phyloP scores from a whole-genome alignment of 805 yeast genomes.

The Debaryomyces castellii region DNA sequence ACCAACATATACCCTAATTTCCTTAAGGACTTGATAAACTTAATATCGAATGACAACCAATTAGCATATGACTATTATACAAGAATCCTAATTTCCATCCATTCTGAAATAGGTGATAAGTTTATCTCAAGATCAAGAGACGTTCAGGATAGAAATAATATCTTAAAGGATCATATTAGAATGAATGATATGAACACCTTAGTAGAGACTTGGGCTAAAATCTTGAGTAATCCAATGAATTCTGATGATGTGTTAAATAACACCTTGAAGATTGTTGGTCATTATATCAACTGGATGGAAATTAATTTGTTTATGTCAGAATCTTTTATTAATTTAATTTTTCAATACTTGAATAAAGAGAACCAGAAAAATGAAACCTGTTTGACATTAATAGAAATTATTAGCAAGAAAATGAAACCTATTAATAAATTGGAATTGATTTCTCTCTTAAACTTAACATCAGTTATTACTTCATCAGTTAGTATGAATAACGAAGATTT shows the following conservation, averaged over 20 bases:
- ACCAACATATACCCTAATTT: slow-evolving; percentile 30
- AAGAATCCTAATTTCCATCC: slow-evolving; percentile 72
- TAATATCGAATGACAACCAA: slow-evolving; percentile 17
- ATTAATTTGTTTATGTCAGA: slow-evolving; percentile 67
- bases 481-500: slow-evolving; percentile 44
- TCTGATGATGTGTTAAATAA: slow-evolving; percentile 52
- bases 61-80: slow-evolving; percentile 68
- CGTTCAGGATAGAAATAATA: slow-evolving; percentile 61
- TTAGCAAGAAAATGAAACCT: slow-evolving; percentile 78
- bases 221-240: slow-evolving; percentile 36
- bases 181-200: slow-evolving; percentile 67
- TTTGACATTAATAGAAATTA: slow-evolving; percentile 58
- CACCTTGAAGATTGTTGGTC: slow-evolving; percentile 69
- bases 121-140: slow-evolving; percentile 69
- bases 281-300: slow-evolving; percentile 92
- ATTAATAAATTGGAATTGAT: slow-evolving; percentile 68
- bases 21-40: slow-evolving; percentile 27
- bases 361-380: slow-evolving; percentile 59
- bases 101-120: slow-evolving; percentile 92
- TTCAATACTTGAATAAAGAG: slow-evolving; percentile 51
- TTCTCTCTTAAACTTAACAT: slow-evolving; percentile 64
- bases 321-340: slow-evolving; percentile 56
- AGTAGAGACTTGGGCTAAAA: slow-evolving; percentile 65
- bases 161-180: slow-evolving; percentile 81
- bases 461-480: slow-evolving; percentile 38